Conservation (phyloP, 257 asterid species). For the Solanum peruvianum region DNA sequence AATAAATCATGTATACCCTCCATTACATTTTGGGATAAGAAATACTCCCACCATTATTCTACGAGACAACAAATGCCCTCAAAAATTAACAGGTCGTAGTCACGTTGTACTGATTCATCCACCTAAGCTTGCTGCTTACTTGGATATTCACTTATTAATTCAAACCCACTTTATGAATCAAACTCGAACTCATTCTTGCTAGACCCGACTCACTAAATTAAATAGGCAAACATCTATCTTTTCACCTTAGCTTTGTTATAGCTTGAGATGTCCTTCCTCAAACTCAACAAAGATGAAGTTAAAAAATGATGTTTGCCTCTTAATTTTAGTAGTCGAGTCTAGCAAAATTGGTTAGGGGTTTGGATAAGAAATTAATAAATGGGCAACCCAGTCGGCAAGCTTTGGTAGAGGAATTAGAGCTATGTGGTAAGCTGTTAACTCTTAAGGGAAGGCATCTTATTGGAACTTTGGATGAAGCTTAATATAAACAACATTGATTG, state of each 20-base stretch:
- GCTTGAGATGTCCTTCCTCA: no score
- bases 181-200: neutral
- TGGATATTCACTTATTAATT: neutral
- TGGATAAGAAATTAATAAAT: no score
- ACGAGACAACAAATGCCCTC: neutral
- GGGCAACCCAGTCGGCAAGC: neutral
- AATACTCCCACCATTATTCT: no score
- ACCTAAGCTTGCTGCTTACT: neutral
- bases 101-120: neutral
- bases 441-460: neutral
- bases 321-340: no score
- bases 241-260: neutral
- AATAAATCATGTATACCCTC: no score
- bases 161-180: neutral
- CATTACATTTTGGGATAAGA: no score
- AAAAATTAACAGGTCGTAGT: neutral
- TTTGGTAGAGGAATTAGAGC: neutral
- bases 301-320: neutral
- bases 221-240: neutral
- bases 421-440: neutral
- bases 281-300: no score
- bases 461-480: neutral
- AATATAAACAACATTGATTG: neutral
- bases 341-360: neutral
- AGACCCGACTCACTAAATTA: neutral